These are phyloP conservation scores for Capsicum chinense DNA, from an alignment of 257 asterid genomes.

Conservation along the genomic window DNA sequence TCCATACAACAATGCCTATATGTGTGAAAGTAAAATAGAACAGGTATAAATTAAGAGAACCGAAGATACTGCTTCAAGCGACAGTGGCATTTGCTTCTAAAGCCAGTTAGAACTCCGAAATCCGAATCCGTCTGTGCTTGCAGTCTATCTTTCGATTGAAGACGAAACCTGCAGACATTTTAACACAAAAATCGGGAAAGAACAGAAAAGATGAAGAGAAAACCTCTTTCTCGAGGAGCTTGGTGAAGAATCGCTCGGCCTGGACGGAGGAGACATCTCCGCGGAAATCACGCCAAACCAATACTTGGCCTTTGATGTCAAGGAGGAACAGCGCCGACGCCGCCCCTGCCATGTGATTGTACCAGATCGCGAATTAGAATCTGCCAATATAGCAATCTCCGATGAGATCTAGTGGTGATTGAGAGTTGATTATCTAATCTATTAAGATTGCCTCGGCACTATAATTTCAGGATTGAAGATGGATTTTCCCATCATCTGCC, in stretches of 20 bases:
- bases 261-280: conserved; percentile 89
- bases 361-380: background rate
- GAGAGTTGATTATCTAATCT: background rate
- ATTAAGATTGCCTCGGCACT: background rate
- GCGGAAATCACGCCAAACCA: conserved; percentile 98
- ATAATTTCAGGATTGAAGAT: background rate
- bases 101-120: background rate
- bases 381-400: background rate
- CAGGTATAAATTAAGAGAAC: conserved; percentile 7
- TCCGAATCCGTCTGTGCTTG: background rate
- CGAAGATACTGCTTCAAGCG: background rate
- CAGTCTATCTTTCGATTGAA: background rate
- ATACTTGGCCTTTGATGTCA: conserved; percentile 89
- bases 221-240: conserved; percentile 91
- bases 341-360: conserved; percentile 80
- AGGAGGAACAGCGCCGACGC: conserved; percentile 99
- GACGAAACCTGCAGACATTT: background rate
- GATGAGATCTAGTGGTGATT: conserved; percentile 8
- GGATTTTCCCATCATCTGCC: background rate
- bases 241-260: conserved; percentile 90
- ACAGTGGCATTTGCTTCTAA: conserved; percentile 9
- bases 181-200: background rate
- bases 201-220: background rate
- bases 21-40: background rate
- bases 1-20: too few species aligned